Evolutionary conservation across 2,329 filamentous ascomycete species (phyloP), one percentile per base, ranked within the genome.

Genomic region (Allantophomopsis cytisporea): DNA sequence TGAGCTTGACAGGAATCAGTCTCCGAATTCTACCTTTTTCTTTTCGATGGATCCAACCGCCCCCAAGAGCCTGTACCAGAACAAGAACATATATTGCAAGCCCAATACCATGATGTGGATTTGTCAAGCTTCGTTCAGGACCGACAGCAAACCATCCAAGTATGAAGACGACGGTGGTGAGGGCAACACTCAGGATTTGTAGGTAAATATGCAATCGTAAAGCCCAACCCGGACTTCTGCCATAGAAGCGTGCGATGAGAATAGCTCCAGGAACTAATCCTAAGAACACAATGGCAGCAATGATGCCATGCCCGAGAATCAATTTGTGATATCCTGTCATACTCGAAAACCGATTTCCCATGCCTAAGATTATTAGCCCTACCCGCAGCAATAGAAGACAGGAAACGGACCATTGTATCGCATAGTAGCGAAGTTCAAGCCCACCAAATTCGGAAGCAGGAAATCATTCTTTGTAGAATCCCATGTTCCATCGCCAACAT

Each of bases 61-160:
- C 83, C 20, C 77, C 79, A 2, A 88, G 52, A 13, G 79, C 70
- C 54, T 91, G 85, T 4, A 83, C 60, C 35, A 86, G 56, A 28
- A 89, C 71, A 36, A 86, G 61, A 35, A 79, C 71, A 54, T 87
- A 89, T 35, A 93, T 74, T 20, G 83, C 81, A 28, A 88, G 67
- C 12, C 84, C 84, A 46, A 91, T 89, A 44, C 81, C 83, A 58
- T 93, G 84, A 55, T 93, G 84, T 0, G 84, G 84, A 54, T 93
- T 93, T 7, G 80, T 79, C 51, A 87, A 60, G 47, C 73, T 83
- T 43, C 83, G 69, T 35, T 69, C 65, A 0, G 78, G 76, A 0
- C 84, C 84, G 11, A 91, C 84, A 10, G 85, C 83, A 49, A 87
- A 79, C 61, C 75, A 88, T 7, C 83, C 84, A 11, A 87, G 65